A percentile compares a stretch with the other conserved stretches of the same genome.
Conservation (phyloP, 1,139 yeast genomes). For the Candida glucosophila region DNA sequence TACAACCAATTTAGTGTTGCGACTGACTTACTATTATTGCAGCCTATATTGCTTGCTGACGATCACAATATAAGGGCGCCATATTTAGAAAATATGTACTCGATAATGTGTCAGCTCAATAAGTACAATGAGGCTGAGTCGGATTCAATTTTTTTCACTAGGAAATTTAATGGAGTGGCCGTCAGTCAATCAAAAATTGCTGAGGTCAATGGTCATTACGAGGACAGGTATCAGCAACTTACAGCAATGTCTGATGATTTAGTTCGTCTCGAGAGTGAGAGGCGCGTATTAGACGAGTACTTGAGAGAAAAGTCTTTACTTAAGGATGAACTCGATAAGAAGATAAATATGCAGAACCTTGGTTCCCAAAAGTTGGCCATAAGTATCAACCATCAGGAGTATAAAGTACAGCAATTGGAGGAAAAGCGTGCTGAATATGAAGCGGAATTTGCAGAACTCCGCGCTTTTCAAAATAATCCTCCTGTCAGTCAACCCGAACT, state of each 20-base stretch:
- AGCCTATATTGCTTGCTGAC: constrained; percentile 82
- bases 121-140: constrained; percentile 32
- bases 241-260: constrained; percentile 14
- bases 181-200: constrained; percentile 4
- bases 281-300: constrained; percentile 11
- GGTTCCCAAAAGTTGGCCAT: constrained; percentile 9
- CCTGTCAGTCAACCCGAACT: background rate
- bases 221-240: constrained; percentile 11
- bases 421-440: background rate
- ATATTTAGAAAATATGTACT: constrained; percentile 78
- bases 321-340: constrained; percentile 13
- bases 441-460: background rate
- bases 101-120: constrained; percentile 63
- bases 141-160: constrained; percentile 26
- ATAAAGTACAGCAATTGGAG: constrained; percentile 7
- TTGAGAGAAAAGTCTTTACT: constrained; percentile 16
- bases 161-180: constrained; percentile 9
- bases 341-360: constrained; percentile 10
- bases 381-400: constrained; percentile 9
- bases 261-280: constrained; percentile 12
- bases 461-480: background rate
- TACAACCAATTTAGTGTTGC: constrained; percentile 47
- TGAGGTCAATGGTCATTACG: constrained; percentile 5
- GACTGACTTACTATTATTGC: constrained; percentile 67
- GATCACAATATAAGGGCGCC: constrained; percentile 83